Evolutionary conservation across 1,284 basidiomycete species (phyloP).

Genomic region (Clitocybe nebularis): DNA sequence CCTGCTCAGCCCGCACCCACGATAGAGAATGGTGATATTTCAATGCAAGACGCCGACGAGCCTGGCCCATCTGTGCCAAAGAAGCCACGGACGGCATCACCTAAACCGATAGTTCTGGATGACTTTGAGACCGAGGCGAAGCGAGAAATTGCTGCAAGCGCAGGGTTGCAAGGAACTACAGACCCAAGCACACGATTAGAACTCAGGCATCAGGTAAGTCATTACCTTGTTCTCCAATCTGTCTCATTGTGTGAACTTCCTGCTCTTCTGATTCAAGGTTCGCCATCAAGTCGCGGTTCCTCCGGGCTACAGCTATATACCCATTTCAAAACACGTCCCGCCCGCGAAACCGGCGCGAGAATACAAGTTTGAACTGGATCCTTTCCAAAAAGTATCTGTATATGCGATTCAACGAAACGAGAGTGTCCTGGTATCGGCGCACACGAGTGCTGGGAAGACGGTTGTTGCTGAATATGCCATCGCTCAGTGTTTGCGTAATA

Average conservation of each 20-base stretch:
- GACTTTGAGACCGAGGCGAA: slow-evolving; percentile 89
- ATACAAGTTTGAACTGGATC: slow-evolving; percentile 97
- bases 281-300: slow-evolving; percentile 96
- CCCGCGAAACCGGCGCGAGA: slow-evolving; percentile 87
- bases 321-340: slow-evolving; percentile 91
- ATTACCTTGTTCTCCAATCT: slow-evolving; percentile 10
- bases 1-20: slow-evolving; percentile 11
- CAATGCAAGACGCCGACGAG: slow-evolving; percentile 22
- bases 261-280: slow-evolving; percentile 45
- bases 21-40: slow-evolving; percentile 15
- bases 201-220: slow-evolving; percentile 70
- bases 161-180: slow-evolving; percentile 70
- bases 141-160: slow-evolving; percentile 82
- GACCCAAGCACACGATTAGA: slow-evolving; percentile 69
- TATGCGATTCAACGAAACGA: slow-evolving; percentile 96
- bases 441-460: slow-evolving; percentile 98
- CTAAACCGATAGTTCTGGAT: slow-evolving; percentile 76
- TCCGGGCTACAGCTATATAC: slow-evolving; percentile 86
- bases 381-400: slow-evolving; percentile 95
- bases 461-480: slow-evolving; percentile 99
- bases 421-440: slow-evolving; percentile 97
- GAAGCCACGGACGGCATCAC: slow-evolving; percentile 49
- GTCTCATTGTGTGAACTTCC: slow-evolving; percentile 1
- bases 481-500: slow-evolving; percentile 88
- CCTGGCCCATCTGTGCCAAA: slow-evolving; percentile 37